phyloP scores from a whole-genome alignment of 2,329 filamentous ascomycete species.

The Aureobasidium sp. region DNA sequence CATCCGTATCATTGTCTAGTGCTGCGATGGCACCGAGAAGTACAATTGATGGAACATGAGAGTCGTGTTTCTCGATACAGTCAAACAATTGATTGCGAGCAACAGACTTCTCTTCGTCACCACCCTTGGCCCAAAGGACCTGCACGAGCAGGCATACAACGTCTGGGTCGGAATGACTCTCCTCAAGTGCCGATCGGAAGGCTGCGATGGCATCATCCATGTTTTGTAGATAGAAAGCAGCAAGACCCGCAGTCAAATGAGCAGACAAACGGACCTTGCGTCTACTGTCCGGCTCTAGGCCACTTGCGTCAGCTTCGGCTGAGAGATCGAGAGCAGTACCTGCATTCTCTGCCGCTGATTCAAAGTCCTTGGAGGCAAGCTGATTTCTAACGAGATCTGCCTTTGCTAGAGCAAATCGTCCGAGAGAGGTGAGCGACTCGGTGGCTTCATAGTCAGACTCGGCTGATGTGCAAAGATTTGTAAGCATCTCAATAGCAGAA shows the following conservation, averaged over 20 bases:
- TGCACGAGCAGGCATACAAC: conserved; percentile 82
- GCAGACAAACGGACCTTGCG: conserved; percentile 71
- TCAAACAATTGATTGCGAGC: conserved; percentile 75
- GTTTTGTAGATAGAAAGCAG: conserved; percentile 63
- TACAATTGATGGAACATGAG: conserved; percentile 71
- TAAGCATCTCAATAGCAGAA: conserved; percentile 57
- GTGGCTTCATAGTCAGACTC: conserved; percentile 80
- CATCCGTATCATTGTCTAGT: conserved; percentile 71
- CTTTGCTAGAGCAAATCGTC: conserved; percentile 73
- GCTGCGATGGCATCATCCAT: conserved; percentile 65
- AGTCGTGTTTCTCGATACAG: conserved; percentile 64
- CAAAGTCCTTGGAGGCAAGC: conserved; percentile 60
- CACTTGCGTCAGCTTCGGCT: conserved; percentile 57
- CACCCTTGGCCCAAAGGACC: conserved; percentile 85
- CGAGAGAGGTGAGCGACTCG: conserved; percentile 67
- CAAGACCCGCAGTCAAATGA: conserved; percentile 77
- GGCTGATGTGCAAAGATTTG: conserved; percentile 58
- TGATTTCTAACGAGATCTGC: conserved; percentile 80
- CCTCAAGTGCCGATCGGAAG: conserved; percentile 72
- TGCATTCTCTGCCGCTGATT: conserved; percentile 68
- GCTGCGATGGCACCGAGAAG: conserved; percentile 79
- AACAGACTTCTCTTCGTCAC: conserved; percentile 63
- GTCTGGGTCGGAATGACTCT: conserved; percentile 70
- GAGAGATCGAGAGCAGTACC: conserved; percentile 74
- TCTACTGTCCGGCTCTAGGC: conserved; percentile 58